These are phyloP conservation scores for Seiridium cupressi DNA, from an alignment of 2,329 filamentous ascomycete genomes.

Conservation along the genomic window DNA sequence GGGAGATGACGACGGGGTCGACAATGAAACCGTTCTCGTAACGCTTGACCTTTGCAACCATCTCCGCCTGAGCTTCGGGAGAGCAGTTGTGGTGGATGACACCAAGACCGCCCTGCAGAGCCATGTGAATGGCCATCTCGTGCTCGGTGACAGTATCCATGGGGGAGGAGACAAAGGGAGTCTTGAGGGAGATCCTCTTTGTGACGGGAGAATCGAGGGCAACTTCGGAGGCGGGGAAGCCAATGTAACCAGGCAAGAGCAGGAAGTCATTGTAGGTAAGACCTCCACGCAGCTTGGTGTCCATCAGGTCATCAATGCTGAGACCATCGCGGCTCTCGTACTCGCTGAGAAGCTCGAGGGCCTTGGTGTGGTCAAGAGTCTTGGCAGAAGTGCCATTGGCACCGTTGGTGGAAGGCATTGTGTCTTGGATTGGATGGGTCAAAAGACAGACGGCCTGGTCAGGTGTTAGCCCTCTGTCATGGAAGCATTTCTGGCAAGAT, in stretches of 20 bases:
- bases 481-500: no score
- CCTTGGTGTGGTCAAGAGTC: constrained; percentile 71
- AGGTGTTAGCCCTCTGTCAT: no score
- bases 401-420: constrained; percentile 73
- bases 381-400: constrained; percentile 46
- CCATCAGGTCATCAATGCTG: constrained; percentile 79
- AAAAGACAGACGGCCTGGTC: constrained; percentile 27
- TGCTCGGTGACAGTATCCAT: constrained; percentile 99
- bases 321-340: constrained; percentile 84
- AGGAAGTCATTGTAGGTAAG: constrained; percentile 99
- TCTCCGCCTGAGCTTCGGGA: constrained; percentile 94
- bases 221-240: constrained; percentile 90
- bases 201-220: constrained; percentile 87
- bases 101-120: constrained; percentile 81
- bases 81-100: constrained; percentile 99
- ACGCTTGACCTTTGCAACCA: constrained; percentile 98
- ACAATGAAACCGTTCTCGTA: constrained; percentile 99
- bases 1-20: constrained; percentile 89
- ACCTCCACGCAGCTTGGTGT: constrained; percentile 88
- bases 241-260: constrained; percentile 94
- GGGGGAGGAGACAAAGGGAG: constrained; percentile 93
- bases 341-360: constrained; percentile 77
- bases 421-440: constrained; percentile 26
- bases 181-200: constrained; percentile 94
- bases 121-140: constrained; percentile 99